phyloP scores from a whole-genome alignment of 495 filamentous ascomycete species.

The Lasiosphaeria ovina region DNA sequence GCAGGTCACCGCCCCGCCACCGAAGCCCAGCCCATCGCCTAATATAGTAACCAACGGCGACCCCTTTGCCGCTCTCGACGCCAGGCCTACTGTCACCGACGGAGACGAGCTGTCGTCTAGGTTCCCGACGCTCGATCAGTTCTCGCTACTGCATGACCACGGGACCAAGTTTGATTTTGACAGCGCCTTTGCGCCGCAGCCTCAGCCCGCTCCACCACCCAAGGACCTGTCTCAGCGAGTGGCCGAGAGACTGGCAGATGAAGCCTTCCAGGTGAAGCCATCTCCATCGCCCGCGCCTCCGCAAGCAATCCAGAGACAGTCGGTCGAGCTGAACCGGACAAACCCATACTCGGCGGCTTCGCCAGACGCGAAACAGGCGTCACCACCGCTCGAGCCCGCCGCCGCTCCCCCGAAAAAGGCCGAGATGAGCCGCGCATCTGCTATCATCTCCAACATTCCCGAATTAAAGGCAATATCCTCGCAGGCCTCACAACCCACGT shows the following conservation, averaged over 20 bases:
- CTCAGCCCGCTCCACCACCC: constrained; percentile 39
- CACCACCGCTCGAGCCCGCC: constrained; percentile 34
- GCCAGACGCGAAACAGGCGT: constrained; percentile 15
- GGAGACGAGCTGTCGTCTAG: constrained; percentile 78
- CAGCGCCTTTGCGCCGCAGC: constrained; percentile 40
- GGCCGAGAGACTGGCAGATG: constrained; percentile 81
- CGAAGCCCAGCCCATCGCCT: constrained; percentile 74
- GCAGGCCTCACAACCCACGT: constrained; percentile 43
- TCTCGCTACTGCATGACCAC: constrained; percentile 82
- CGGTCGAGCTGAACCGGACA: constrained; percentile 31
- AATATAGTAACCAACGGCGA: constrained; percentile 69
- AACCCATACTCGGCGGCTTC: constrained; percentile 20
- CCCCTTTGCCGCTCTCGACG: constrained; percentile 86
- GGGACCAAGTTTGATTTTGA: constrained; percentile 89
- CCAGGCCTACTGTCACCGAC: constrained; percentile 50
- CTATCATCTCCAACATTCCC: constrained; percentile 53
- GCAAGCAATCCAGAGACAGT: constrained; percentile 32
- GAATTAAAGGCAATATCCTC: constrained; percentile 52
- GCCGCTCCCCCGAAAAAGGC: constrained; percentile 39
- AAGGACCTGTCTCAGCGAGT: constrained; percentile 71
- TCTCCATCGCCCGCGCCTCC: constrained; percentile 20
- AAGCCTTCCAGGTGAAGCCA: constrained; percentile 53
- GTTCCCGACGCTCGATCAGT: constrained; percentile 92
- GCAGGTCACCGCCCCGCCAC: constrained; percentile 35
- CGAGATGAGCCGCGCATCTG: constrained; percentile 50